phyloP scores from a whole-genome alignment of 805 yeast species.

The Kluyveromyces aestuarii region DNA sequence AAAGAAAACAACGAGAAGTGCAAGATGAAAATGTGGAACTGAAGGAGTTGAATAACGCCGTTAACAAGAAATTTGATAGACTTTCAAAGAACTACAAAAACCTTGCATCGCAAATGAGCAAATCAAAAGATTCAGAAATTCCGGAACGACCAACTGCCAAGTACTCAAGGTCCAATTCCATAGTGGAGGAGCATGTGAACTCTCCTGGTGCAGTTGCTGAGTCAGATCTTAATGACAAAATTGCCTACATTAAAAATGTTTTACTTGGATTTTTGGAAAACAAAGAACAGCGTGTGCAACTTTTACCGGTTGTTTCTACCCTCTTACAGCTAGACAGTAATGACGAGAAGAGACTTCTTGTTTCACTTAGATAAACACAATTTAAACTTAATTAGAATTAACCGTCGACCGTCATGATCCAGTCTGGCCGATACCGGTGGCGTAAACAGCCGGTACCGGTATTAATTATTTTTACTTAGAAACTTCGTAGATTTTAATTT shows the following conservation, averaged over 20 bases:
- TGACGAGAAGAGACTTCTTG: conserved; percentile 66
- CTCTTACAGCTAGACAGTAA: conserved; percentile 56
- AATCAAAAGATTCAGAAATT: conserved; percentile 30
- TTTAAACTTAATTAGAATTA: background rate
- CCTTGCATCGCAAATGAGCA: conserved; percentile 48
- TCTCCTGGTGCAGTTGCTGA: conserved; percentile 7
- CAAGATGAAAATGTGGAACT: conserved; percentile 46
- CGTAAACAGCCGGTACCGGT: background rate
- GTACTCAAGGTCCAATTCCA: conserved; percentile 28
- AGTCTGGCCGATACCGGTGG: background rate
- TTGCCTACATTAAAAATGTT: conserved; percentile 82
- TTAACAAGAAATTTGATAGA: conserved; percentile 57
- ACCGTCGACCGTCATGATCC: background rate
- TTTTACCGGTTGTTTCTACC: conserved; percentile 78
- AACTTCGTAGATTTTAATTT: background rate
- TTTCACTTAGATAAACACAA: conserved; percentile 32
- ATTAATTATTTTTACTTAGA: background rate
- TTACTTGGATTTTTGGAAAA: conserved; percentile 87
- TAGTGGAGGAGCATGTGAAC: conserved; percentile 6
- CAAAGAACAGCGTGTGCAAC: conserved; percentile 78
- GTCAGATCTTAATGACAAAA: conserved; percentile 34
- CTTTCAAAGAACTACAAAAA: conserved; percentile 60
- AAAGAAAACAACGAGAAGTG: conserved; percentile 43
- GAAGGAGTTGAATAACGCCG: conserved; percentile 55
- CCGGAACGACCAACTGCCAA: conserved; percentile 23